Evolutionary conservation across 2,329 filamentous ascomycete species (phyloP), one percentile per base, ranked within the genome.

Genomic region (Metarhizium anisopliae): DNA sequence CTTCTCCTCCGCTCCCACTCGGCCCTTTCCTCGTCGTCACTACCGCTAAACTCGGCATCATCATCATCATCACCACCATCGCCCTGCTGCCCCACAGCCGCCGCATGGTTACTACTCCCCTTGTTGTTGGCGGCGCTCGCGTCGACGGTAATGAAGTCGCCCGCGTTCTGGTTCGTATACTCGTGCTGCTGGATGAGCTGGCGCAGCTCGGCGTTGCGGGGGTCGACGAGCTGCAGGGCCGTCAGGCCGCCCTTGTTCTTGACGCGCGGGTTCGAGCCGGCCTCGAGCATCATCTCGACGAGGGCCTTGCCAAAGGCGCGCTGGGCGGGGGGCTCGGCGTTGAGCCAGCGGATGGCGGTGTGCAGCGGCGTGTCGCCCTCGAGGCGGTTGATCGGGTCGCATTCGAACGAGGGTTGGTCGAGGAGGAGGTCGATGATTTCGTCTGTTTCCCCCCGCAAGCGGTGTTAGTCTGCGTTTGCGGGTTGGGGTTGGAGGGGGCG

Each of bases 361-460:
- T 95, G 90, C 57, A 95, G 78, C 35, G 88, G 88, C 2, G 89
- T 92, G 72, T 94, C 89, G 59, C 82, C 80, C 58, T 93, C 87
- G 65, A 80, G 69, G 63, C 81, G 82, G 74, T 84, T 87, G 65
- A 85, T 65, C 55, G 88, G 87, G 74, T 95, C 90, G 74, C 91
- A 93, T 73, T 94, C 90, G 70, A 95, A 86, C 62, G 86, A 84
- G 62, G 87, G 84, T 70, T 93, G 88, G 76, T 94, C 89, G 61
- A 94, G 85, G 56, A 95, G 84, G 65, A 83, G 73, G 74, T 95
- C 89, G 67, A 95, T 86, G 59, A 91, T 78, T 65, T 94, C 88
- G 75, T 90, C 86, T 89, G 58, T 4, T 42, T n/a, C 13, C 20
- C 40, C 11, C n/a, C 11, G 32, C 32, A 11, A 35, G 32, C 32